A percentile compares a stretch with the other conserved stretches of the same genome.
These are phyloP conservation scores for Hymenoscyphus fraxineus DNA, from an alignment of 2,329 filamentous ascomycete species.

Conservation along the genomic window DNA sequence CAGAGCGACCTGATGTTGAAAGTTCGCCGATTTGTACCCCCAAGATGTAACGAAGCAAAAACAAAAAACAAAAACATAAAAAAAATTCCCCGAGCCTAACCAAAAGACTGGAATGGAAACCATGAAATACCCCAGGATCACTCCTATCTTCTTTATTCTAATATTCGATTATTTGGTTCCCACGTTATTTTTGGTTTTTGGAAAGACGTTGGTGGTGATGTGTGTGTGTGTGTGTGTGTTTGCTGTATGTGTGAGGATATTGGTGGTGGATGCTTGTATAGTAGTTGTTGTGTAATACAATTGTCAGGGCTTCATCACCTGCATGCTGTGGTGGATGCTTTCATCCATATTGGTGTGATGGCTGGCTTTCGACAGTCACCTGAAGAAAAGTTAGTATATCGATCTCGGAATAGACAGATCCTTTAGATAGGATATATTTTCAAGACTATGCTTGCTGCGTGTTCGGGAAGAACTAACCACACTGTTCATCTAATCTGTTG, in stretches of 20 bases:
- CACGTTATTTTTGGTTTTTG: background rate
- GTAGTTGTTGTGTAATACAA: background rate
- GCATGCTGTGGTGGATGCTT: background rate
- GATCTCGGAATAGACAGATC: background rate
- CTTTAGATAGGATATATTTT: background rate
- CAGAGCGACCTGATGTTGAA: background rate
- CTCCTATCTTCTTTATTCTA: slow-evolving; percentile 6
- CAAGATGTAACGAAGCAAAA: background rate
- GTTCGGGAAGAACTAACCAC: slow-evolving; percentile 23
- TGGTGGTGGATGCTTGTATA: background rate
- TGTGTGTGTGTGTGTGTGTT: background rate
- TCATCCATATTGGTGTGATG: slow-evolving; percentile 23
- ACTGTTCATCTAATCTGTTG: slow-evolving; percentile 30
- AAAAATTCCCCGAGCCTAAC: background rate
- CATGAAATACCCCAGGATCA: background rate
- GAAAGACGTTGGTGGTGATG: background rate
- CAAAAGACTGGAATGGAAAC: background rate
- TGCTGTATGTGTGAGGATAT: background rate
- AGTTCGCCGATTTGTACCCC: background rate
- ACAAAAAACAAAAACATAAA: background rate
- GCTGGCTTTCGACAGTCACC: slow-evolving; percentile 29
- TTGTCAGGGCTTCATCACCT: background rate
- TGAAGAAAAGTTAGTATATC: slow-evolving; percentile 12
- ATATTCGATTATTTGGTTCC: background rate
- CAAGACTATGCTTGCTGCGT: background rate